Percentiles rank a stretch among this genome's conserved stretches.
These are phyloP conservation scores for Agrocybe praecox DNA, from an alignment of 768 basidiomycete species.

Conservation along the genomic window DNA sequence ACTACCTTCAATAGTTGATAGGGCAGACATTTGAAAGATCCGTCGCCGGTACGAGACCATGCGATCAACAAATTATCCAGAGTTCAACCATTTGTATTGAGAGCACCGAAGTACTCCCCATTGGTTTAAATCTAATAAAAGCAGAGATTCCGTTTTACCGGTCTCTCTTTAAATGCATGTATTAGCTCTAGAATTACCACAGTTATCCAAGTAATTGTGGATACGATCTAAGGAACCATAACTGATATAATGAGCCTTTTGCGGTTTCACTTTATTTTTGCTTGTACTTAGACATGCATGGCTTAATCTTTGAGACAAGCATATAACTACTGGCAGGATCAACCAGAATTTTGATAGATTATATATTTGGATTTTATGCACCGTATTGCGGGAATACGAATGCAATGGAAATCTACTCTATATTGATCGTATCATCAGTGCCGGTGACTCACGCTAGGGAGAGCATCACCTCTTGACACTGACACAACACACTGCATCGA, in stretches of 20 bases:
- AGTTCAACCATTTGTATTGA: conserved; percentile 75
- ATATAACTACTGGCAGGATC: conserved; percentile 86
- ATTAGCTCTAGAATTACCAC: conserved; percentile 81
- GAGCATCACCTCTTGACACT: too few species aligned
- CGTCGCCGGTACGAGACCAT: conserved; percentile 74
- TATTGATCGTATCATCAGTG: too few species aligned
- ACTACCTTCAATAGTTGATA: conserved; percentile 78
- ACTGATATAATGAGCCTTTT: conserved; percentile 85
- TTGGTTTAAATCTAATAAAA: conserved; percentile 79
- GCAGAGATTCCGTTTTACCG: too few species aligned
- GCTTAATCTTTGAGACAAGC: conserved; percentile 85
- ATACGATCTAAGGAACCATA: conserved; percentile 80
- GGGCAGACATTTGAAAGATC: conserved; percentile 59
- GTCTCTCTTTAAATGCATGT: conserved; percentile 71
- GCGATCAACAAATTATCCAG: conserved; percentile 76
- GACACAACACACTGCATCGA: too few species aligned
- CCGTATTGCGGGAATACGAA: too few species aligned
- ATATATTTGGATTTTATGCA: too few species aligned
- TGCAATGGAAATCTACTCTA: conserved; percentile 23
- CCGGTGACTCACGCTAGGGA: too few species aligned
- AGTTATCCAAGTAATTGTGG: conserved; percentile 80
- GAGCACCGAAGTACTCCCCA: conserved; percentile 60
- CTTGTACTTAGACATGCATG: conserved; percentile 82
- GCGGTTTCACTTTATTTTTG: conserved; percentile 76
- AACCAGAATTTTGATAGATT: too few species aligned